Evolutionary conservation across 1,139 yeast genomes (phyloP).

Genomic region (Pichia sp.): DNA sequence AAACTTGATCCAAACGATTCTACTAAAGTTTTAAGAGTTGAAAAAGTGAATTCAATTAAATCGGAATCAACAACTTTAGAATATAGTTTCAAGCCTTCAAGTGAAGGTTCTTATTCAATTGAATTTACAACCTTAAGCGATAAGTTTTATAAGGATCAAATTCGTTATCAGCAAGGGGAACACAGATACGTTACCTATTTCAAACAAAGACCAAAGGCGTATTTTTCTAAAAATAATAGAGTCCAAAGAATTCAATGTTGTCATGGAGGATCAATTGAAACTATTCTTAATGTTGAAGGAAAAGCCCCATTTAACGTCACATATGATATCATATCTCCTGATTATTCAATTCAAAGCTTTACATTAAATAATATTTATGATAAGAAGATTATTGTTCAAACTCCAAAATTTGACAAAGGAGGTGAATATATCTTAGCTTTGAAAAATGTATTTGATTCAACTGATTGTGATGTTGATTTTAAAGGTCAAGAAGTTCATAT

Average conservation of each 20-base stretch:
- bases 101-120: constrained; percentile 76
- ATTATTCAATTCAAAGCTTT: constrained; percentile 39
- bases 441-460: constrained; percentile 61
- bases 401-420: constrained; percentile 55
- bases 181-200: constrained; percentile 49
- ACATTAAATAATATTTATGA: constrained; percentile 39
- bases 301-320: constrained; percentile 68
- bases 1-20: constrained; percentile 37
- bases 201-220: constrained; percentile 43
- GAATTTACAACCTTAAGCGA: constrained; percentile 58
- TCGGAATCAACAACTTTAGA: constrained; percentile 31
- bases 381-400: constrained; percentile 38
- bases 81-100: constrained; percentile 67
- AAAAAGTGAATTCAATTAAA: constrained; percentile 30
- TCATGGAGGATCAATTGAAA: constrained; percentile 34
- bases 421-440: constrained; percentile 64
- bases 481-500: constrained; percentile 53
- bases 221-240: constrained; percentile 24
- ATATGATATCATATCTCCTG: constrained; percentile 58
- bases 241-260: constrained; percentile 33
- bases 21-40: constrained; percentile 31
- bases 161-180: constrained; percentile 32
- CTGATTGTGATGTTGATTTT: constrained; percentile 69
- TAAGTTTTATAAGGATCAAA: constrained; percentile 40
- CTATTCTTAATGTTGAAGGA: constrained; percentile 64